phyloP scores from a whole-genome alignment of 2,329 filamentous ascomycete species.

The Ciborinia camelliae region DNA sequence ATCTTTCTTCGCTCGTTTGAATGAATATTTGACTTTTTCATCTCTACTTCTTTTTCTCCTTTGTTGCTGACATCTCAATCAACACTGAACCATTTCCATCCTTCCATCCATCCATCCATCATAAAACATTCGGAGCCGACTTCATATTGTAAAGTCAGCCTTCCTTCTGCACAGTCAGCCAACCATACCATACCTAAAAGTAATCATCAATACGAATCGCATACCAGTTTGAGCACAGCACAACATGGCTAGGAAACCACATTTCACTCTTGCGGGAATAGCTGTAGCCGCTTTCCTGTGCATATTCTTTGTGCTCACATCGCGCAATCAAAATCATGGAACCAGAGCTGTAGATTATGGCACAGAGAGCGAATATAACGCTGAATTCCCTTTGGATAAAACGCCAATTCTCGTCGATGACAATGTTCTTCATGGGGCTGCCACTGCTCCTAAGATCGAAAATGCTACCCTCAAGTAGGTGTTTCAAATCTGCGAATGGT shows the following conservation, averaged over 20 bases:
- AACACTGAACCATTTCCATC: no score
- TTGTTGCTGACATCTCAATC: not conserved
- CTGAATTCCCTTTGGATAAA: conserved; percentile 20
- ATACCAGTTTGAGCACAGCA: not conserved
- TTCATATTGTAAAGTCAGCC: not conserved
- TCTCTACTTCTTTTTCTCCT: not conserved
- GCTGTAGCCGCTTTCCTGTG: conserved; percentile 56
- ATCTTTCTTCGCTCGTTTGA: not conserved
- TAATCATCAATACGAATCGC: not conserved
- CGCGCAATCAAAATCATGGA: conserved; percentile 27
- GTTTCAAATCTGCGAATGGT: not conserved
- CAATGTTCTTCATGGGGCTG: conserved; percentile 59
- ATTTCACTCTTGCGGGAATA: conserved; percentile 53
- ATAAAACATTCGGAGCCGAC: conserved; percentile 11
- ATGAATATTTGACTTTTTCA: no score
- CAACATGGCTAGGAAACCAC: conserved; percentile 40
- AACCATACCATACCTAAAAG: not conserved
- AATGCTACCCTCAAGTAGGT: conserved; percentile 75
- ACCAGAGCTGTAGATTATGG: conserved; percentile 26
- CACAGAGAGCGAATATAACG: conserved; percentile 3
- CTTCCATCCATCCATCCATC: no score
- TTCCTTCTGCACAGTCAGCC: not conserved
- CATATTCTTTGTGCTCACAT: conserved; percentile 54
- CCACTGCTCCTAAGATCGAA: conserved; percentile 76
- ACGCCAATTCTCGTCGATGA: conserved; percentile 40